Evolutionary conservation across 2,329 filamentous ascomycete species (phyloP).

Genomic region (Coniochaeta sp.): DNA sequence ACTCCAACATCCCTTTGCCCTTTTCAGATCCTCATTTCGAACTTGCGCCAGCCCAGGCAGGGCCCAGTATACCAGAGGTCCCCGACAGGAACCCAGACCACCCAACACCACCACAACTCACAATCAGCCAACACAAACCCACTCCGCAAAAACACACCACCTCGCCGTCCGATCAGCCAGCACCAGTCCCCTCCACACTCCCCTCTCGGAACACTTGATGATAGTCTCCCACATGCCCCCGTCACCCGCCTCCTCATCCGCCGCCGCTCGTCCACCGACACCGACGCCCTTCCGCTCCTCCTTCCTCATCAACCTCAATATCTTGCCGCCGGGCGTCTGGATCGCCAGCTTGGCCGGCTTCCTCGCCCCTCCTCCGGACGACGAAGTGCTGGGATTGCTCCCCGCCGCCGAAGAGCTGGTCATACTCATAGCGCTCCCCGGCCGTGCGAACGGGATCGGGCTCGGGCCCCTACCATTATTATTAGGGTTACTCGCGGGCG

Average conservation of each 20-base stretch:
- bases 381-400: conserved; percentile 48
- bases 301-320: conserved; percentile 78
- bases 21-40: not conserved
- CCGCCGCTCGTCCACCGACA: conserved; percentile 31
- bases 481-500: conserved; percentile 37
- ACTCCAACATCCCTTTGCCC: not conserved
- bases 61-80: no score
- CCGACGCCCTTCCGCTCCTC: conserved; percentile 56
- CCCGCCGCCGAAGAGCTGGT: conserved; percentile 49
- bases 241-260: conserved; percentile 55
- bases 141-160: conserved; percentile 92
- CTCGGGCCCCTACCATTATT: conserved; percentile 28
- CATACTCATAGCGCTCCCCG: conserved; percentile 59
- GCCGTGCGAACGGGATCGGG: conserved; percentile 55
- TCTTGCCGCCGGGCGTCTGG: conserved; percentile 90
- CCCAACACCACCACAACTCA: not conserved
- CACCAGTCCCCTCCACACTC: conserved; percentile 74
- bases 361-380: conserved; percentile 41
- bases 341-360: conserved; percentile 96
- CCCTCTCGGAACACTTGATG: conserved; percentile 80
- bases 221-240: conserved; percentile 83
- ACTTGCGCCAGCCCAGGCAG: not conserved
- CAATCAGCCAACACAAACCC: conserved; percentile 46
- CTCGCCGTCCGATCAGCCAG: conserved; percentile 75
- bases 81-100: not conserved